Evolutionary conservation across 768 basidiomycete species (phyloP).

Genomic region (Lentinula sp.): DNA sequence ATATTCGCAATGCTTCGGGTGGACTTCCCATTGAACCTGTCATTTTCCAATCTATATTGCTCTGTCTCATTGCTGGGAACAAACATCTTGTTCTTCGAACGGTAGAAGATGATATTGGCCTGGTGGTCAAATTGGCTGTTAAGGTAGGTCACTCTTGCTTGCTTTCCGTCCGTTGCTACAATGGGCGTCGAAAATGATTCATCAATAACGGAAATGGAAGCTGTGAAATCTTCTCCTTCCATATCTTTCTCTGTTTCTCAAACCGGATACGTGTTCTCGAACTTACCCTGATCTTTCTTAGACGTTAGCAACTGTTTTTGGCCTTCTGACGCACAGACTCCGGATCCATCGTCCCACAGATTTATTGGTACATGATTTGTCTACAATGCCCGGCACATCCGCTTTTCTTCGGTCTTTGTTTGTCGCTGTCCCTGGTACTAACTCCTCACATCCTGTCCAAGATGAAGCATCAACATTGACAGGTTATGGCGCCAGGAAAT

Average conservation of each 20-base stretch:
- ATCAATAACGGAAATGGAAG: not conserved
- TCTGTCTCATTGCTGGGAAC: conserved; percentile 56
- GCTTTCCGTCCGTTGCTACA: too few species aligned
- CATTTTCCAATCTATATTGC: conserved; percentile 59
- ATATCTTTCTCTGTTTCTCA: too few species aligned
- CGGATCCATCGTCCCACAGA: not conserved
- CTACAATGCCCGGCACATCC: conserved; percentile 13
- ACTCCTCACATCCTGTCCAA: conserved; percentile 10
- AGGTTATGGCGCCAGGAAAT: not conserved
- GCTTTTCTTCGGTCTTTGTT: conserved; percentile 33
- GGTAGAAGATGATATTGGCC: conserved; percentile 54
- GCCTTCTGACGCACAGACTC: conserved; percentile 25
- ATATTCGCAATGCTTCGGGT: conserved; percentile 33
- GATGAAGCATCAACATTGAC: conserved; percentile 6
- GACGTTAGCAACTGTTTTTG: conserved; percentile 58
- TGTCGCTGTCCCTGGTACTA: conserved; percentile 17
- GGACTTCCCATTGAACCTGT: conserved; percentile 53
- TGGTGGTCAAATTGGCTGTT: conserved; percentile 51
- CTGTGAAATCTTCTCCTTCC: not conserved
- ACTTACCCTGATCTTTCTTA: conserved; percentile 19
- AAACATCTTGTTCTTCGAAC: conserved; percentile 62
- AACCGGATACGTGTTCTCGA: not conserved
- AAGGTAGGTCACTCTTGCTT: conserved; percentile 35
- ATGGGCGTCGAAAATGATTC: not conserved
- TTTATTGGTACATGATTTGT: not conserved